Base-by-base conservation (phyloP, 495 filamentous ascomycete species). In the Ascodesmis nigricans region DNA sequence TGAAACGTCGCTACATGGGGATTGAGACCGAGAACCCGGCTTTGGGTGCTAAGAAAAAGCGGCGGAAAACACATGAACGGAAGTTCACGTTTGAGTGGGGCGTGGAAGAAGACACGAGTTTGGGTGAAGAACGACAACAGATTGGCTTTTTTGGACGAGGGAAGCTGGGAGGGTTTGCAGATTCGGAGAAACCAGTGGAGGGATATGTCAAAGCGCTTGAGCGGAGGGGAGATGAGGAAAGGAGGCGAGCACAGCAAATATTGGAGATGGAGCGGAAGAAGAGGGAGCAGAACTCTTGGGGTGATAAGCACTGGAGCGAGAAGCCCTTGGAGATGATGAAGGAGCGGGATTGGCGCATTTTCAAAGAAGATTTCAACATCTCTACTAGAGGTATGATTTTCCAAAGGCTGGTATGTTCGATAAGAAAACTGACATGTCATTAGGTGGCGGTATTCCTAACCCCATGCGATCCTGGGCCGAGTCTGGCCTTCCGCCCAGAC, bases 51-150 rank as follows among this genome's bases (percentile, higher is more conserved):
- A 90, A 91, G 64, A 95, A 95, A 65, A 97, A 95, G 61, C 67
- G 84, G 31, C 74, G 75, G 54, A 65, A 90, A 41, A 91, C 83
- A 1, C 82, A 80, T 6, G 84, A 92, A 53, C 78, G 83, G 56
- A 93, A 95, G 50, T 97, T 97, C 64, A 97, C 93, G 49, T 95
- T 99, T 44, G 87, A 95, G 53, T 99, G 87, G 87, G 91, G 91
- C 44, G 64, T 69, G 1, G 82, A 93, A 46, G 87, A 99, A 46
- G 87, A 99, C 53, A 99, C 87, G 9, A 91, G 77, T 41, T 61
- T 61, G 2, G 82, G 90, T 42, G 65, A 77, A 27, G 60, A 71
- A 17, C 64, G 75, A 26, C 63, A 72, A 2, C 75, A 81, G 38
- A 66, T 70, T 1, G 71, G 69, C 38, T 77, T 91, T 60, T 83